These are phyloP conservation scores for Exophiala spinifera DNA, from an alignment of 2,329 filamentous ascomycete species.

Conservation along the genomic window DNA sequence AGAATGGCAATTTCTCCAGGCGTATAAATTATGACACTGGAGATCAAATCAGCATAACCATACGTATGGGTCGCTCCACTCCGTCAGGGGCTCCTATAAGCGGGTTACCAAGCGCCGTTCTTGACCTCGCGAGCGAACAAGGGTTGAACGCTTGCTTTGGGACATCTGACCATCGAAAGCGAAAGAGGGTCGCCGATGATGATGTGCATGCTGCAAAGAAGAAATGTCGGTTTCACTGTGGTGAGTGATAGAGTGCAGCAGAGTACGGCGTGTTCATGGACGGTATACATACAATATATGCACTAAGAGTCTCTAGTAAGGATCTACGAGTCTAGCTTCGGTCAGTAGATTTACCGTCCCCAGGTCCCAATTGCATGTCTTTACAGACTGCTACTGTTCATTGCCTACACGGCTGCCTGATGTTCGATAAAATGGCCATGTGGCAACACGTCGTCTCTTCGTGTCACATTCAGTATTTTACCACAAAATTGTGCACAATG, in stretches of 20 bases:
- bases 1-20: not conserved
- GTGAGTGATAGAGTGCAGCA: not conserved
- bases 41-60: not conserved
- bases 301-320: not conserved
- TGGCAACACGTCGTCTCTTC: not conserved
- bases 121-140: not conserved
- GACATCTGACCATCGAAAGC: conserved; percentile 1
- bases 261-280: not conserved
- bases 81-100: not conserved
- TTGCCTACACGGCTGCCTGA: not conserved
- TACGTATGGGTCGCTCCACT: not conserved
- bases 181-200: not conserved
- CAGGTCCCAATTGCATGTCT: not conserved
- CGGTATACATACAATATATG: not conserved
- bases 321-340: not conserved
- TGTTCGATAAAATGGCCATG: not conserved
- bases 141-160: not conserved
- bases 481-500: not conserved
- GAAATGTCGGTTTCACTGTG: not conserved
- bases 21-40: not conserved
- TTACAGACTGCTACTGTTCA: not conserved
- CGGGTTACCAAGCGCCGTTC: not conserved
- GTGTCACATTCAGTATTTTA: not conserved
- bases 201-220: not conserved
- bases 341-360: not conserved